A percentile compares a stretch with the other conserved stretches of the same genome.
Conservation (phyloP, 257 asterid species). For the Schizonepeta tenuifolia region DNA sequence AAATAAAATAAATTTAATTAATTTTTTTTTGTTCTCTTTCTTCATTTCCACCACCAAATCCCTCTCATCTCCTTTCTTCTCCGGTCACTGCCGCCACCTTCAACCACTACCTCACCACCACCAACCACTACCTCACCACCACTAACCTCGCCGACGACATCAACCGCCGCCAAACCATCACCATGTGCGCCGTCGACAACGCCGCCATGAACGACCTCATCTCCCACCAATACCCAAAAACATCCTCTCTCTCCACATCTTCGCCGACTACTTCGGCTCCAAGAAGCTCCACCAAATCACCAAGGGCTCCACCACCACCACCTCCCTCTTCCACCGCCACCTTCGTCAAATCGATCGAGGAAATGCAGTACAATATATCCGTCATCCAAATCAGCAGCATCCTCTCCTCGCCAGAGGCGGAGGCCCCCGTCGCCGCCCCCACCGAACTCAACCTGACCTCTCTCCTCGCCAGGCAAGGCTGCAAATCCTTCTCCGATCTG, state of each 20-base stretch:
- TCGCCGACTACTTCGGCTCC: conserved; percentile 86
- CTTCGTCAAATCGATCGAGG: conserved; percentile 62
- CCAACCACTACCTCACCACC: too few relatives aligned
- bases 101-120: too few relatives aligned
- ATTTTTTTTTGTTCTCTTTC: too few relatives aligned
- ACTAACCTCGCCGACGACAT: too few relatives aligned
- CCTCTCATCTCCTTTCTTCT: too few relatives aligned
- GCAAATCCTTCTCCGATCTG: conserved; percentile 62
- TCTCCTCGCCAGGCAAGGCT: conserved; percentile 76
- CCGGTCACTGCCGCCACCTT: too few relatives aligned
- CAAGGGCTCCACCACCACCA: conserved; percentile 70
- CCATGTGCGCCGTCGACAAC: too few relatives aligned
- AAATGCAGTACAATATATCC: conserved; percentile 61
- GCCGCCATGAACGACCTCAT: conserved; percentile 70
- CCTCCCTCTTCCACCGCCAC: conserved; percentile 88
- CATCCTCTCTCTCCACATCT: conserved; percentile 80
- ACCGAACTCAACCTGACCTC: conserved; percentile 55
- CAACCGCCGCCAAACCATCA: too few relatives aligned
- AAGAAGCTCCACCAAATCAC: conserved; percentile 77
- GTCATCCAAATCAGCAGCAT: conserved; percentile 68
- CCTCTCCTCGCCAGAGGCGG: conserved; percentile 69
- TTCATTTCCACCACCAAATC: too few relatives aligned
- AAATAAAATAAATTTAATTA: too few relatives aligned
- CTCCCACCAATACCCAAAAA: conserved; percentile 61
- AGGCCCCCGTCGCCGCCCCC: conserved; percentile 68